Conservation (phyloP, 163 green algal species). For the Coccomyxa subellipsoidea region DNA sequence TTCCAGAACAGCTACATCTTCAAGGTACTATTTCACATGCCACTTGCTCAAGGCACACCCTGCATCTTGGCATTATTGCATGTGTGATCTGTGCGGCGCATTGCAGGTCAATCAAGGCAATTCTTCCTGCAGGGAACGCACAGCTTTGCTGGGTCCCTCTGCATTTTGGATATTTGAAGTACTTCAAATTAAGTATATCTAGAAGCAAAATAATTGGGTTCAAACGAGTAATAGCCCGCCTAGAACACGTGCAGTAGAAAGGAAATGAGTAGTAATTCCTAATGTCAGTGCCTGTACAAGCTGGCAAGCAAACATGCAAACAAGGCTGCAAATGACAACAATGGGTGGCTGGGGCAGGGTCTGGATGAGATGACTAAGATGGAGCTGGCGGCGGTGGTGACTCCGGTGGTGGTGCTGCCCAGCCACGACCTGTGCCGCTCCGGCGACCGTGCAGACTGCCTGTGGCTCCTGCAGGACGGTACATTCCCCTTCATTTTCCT, state of each 20-base stretch:
- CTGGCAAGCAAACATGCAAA: too few species aligned
- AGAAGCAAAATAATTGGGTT: too few species aligned
- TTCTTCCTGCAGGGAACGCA: background rate
- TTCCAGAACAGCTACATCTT: conserved; percentile 24
- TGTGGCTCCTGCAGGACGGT: conserved; percentile 49
- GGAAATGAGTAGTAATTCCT: too few species aligned
- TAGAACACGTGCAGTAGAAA: too few species aligned
- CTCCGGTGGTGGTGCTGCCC: conserved; percentile 12
- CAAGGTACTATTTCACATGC: background rate
- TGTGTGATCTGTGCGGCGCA: background rate
- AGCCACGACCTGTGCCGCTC: conserved; percentile 48
- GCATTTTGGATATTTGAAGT: background rate
- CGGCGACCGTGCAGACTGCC: conserved; percentile 43
- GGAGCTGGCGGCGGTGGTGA: conserved; percentile 5
- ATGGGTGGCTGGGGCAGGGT: too few species aligned
- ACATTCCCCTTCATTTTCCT: background rate
- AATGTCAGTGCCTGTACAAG: background rate
- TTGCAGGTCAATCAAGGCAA: background rate
- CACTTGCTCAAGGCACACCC: background rate
- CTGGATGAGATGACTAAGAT: background rate
- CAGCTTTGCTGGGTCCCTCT: background rate
- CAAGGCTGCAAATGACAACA: too few species aligned
- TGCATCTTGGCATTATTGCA: too few species aligned
- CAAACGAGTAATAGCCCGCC: too few species aligned
- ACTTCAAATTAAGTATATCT: too few species aligned